A percentile compares a stretch with the other conserved stretches of the same genome.
Conservation (phyloP, 2,329 filamentous ascomycete genomes). For the Alternaria rosae region DNA sequence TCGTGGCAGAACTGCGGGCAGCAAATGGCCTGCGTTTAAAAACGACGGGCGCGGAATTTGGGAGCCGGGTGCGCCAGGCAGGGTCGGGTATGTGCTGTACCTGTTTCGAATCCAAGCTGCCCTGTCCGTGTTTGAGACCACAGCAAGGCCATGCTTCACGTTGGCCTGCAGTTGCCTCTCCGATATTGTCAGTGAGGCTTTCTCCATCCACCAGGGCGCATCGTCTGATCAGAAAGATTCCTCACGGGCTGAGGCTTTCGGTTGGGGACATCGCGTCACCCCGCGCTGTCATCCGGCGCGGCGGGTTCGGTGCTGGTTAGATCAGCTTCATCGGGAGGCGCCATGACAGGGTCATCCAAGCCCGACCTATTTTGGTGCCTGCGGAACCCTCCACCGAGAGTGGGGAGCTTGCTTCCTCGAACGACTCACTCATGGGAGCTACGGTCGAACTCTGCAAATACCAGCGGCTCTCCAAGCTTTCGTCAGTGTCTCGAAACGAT, state of each 20-base stretch:
- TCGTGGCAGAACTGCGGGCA: slow-evolving; percentile 36
- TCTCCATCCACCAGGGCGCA: background rate
- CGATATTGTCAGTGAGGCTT: slow-evolving; percentile 12
- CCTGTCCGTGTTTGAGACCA: slow-evolving; percentile 36
- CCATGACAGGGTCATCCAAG: slow-evolving; percentile 27
- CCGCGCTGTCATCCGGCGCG: slow-evolving; percentile 42
- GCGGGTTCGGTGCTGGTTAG: slow-evolving; percentile 38
- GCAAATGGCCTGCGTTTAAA: slow-evolving; percentile 45
- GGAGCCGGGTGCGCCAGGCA: slow-evolving; percentile 35
- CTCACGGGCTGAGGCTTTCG: slow-evolving; percentile 24
- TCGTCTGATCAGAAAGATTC: slow-evolving; percentile 29
- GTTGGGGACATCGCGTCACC: slow-evolving; percentile 35
- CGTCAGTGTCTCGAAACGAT: slow-evolving; percentile 2
- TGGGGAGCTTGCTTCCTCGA: background rate
- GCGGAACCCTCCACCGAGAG: slow-evolving; percentile 25
- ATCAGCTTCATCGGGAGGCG: slow-evolving; percentile 37
- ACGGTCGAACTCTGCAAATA: background rate
- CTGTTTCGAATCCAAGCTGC: slow-evolving; percentile 40
- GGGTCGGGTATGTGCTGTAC: slow-evolving; percentile 35
- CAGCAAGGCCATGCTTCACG: slow-evolving; percentile 26
- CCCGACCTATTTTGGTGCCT: slow-evolving; percentile 35
- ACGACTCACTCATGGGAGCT: slow-evolving; percentile 1
- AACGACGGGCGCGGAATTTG: slow-evolving; percentile 39
- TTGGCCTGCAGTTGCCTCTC: slow-evolving; percentile 18
- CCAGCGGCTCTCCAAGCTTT: background rate